Evolutionary conservation across 345 rosid species (phyloP).

Genomic region (Cardamine chenopodiifolia): DNA sequence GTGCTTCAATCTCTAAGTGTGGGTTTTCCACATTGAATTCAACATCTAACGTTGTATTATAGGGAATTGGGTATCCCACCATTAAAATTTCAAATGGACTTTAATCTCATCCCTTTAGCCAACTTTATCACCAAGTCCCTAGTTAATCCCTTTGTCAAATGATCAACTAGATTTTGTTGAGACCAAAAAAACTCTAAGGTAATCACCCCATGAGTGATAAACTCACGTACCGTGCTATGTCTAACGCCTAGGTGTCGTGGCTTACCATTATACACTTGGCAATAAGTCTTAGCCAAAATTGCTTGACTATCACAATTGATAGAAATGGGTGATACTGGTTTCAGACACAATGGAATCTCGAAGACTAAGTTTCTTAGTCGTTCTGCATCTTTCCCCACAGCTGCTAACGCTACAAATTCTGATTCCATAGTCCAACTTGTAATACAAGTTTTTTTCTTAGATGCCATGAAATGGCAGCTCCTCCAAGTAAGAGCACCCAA

Average conservation of each 20-base stretch:
- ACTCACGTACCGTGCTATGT: not conserved
- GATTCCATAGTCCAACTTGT: not conserved
- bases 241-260: not conserved
- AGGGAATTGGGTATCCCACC: too few species aligned
- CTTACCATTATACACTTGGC: slow-evolving; percentile 13
- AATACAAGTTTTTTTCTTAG: not conserved
- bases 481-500: not conserved
- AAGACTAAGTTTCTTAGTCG: slow-evolving; percentile 21
- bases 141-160: not conserved
- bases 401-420: slow-evolving; percentile 2
- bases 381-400: not conserved
- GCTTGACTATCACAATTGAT: slow-evolving; percentile 1
- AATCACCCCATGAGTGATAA: slow-evolving; percentile 8
- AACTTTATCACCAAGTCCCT: too few species aligned
- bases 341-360: not conserved
- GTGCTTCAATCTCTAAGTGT: too few species aligned
- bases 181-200: not conserved
- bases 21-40: too few species aligned
- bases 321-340: not conserved
- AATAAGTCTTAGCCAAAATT: not conserved
- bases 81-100: too few species aligned
- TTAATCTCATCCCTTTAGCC: too few species aligned
- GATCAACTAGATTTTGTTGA: too few species aligned
- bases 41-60: too few species aligned
- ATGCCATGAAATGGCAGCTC: not conserved